phyloP scores from a whole-genome alignment of 352 stramenopile species.

The Pythium chondricola region DNA sequence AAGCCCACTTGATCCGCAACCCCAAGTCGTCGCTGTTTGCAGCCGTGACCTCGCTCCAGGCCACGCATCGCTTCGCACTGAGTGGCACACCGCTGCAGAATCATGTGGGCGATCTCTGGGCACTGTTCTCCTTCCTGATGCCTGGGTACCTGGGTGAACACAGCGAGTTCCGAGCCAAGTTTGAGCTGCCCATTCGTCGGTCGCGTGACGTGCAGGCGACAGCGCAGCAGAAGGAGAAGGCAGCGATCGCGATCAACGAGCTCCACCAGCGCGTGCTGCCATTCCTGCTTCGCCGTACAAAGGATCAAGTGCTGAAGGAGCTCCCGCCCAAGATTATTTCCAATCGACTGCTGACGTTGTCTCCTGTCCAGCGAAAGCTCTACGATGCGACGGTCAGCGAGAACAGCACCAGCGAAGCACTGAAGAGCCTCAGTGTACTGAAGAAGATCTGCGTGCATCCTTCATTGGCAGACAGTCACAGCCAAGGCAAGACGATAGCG shows the following conservation, averaged over 20 bases:
- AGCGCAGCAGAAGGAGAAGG: conserved; percentile 65
- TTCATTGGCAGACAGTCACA: conserved; percentile 57
- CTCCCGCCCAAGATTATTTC: conserved; percentile 97
- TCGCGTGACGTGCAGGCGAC: conserved; percentile 56
- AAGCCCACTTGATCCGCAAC: conserved; percentile 97
- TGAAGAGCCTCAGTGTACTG: conserved; percentile 72
- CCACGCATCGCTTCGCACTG: conserved; percentile 90
- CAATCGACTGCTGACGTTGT: conserved; percentile 88
- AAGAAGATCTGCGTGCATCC: conserved; percentile 95
- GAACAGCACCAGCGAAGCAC: background rate
- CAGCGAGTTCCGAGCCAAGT: conserved; percentile 44
- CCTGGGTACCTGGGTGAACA: conserved; percentile 95
- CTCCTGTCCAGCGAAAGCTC: conserved; percentile 78
- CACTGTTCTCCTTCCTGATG: conserved; percentile 97
- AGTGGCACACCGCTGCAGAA: conserved; percentile 98
- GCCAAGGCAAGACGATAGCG: conserved; percentile 23
- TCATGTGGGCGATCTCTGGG: conserved; percentile 95
- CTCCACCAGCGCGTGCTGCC: conserved; percentile 95
- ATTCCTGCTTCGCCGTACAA: conserved; percentile 97
- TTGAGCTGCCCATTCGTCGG: conserved; percentile 55
- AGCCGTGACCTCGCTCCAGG: conserved; percentile 70
- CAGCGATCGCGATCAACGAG: conserved; percentile 84
- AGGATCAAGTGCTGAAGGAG: conserved; percentile 93
- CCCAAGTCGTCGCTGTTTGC: conserved; percentile 85
- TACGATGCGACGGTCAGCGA: conserved; percentile 45